These are phyloP conservation scores for Ceratobasidium theobromae DNA, from an alignment of 1,284 basidiomycete species.

Conservation along the genomic window DNA sequence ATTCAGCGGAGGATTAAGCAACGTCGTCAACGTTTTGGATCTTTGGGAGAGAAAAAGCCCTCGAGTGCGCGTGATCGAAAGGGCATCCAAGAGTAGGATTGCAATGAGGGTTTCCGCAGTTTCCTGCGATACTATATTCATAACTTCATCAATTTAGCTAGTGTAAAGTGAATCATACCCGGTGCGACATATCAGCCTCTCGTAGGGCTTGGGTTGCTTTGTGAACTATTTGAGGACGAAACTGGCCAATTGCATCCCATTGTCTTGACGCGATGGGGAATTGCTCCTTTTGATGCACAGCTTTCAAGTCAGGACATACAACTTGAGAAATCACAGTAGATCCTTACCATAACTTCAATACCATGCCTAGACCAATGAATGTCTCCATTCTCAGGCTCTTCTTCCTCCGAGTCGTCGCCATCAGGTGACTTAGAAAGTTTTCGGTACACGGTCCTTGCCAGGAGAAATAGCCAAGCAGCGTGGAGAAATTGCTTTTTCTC, in stretches of 20 bases:
- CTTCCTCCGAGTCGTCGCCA: constrained; percentile 53
- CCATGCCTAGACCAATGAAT: constrained; percentile 59
- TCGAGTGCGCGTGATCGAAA: constrained; percentile 71
- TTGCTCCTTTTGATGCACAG: constrained; percentile 62
- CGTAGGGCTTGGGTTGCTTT: constrained; percentile 75
- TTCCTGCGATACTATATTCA: constrained; percentile 49
- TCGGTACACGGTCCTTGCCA: constrained; percentile 78
- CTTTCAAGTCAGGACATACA: not conserved
- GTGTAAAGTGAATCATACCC: constrained; percentile 32
- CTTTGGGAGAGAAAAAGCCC: constrained; percentile 71
- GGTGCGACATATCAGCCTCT: constrained; percentile 42
- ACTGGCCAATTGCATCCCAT: constrained; percentile 83
- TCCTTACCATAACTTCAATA: constrained; percentile 61
- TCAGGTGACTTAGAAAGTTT: constrained; percentile 61
- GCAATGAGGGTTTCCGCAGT: constrained; percentile 74
- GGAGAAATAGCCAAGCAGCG: constrained; percentile 82
- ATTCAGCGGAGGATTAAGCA: constrained; percentile 44
- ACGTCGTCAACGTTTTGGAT: constrained; percentile 58
- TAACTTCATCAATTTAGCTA: constrained; percentile 10
- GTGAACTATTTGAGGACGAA: constrained; percentile 81
- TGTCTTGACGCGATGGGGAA: constrained; percentile 84
- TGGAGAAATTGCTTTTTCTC: constrained; percentile 75
- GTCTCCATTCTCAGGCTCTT: constrained; percentile 28
- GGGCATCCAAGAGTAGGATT: constrained; percentile 80
- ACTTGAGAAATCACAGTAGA: not conserved